Evolutionary conservation across 2,329 filamentous ascomycete species (phyloP).

Genomic region (Phyllosticta citribraziliensis): DNA sequence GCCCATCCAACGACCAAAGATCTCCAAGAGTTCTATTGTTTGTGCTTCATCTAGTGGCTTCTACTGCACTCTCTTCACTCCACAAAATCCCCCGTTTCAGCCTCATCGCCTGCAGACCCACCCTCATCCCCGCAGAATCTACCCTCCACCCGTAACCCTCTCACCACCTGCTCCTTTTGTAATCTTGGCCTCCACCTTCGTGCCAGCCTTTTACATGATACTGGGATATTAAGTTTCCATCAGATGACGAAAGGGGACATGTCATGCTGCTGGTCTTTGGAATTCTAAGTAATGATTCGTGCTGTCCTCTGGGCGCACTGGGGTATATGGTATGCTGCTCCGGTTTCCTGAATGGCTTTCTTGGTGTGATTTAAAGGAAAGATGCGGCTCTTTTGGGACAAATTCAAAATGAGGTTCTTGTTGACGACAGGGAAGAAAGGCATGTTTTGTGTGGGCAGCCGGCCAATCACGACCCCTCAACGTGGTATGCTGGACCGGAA

Average conservation of each 20-base stretch:
- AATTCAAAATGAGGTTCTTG: neutral
- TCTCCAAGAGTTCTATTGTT: neutral
- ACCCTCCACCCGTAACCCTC: neutral
- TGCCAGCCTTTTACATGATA: neutral
- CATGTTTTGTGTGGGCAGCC: too few relatives aligned
- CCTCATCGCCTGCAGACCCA: neutral
- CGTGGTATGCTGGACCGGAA: too few relatives aligned
- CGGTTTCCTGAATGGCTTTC: neutral
- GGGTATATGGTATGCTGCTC: neutral
- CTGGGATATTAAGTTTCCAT: neutral
- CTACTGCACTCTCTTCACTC: neutral
- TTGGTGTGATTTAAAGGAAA: neutral
- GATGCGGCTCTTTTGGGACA: neutral
- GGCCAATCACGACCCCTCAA: too few relatives aligned
- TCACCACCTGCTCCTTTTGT: neutral
- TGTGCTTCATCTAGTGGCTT: neutral
- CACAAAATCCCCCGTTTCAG: neutral
- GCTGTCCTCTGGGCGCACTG: neutral
- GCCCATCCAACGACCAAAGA: neutral
- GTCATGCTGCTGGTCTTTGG: neutral
- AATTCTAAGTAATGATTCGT: neutral
- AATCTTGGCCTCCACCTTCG: neutral
- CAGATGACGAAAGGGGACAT: neutral
- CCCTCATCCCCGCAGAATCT: neutral
- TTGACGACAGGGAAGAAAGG: neutral